Percentiles rank a stretch among this genome's conserved stretches.
Evolutionary conservation across 2,329 filamentous ascomycete genomes (phyloP).

Genomic region (Daldinia eschscholtzii): DNA sequence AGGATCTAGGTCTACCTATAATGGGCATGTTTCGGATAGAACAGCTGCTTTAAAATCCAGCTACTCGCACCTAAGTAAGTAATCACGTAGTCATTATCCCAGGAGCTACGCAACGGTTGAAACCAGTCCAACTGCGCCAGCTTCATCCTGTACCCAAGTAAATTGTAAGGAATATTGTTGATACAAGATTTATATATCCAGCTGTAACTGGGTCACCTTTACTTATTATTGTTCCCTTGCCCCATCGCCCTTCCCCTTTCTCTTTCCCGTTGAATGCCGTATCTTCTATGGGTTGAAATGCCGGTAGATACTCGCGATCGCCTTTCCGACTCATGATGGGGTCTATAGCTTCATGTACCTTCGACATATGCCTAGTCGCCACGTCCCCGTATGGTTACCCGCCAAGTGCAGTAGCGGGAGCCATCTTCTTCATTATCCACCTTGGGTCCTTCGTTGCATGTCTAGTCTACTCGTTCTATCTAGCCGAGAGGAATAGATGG

Average conservation of each 20-base stretch:
- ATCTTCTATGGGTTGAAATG: constrained; percentile 20
- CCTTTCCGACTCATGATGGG: constrained; percentile 26
- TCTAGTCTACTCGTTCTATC: constrained; percentile 36
- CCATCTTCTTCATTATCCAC: constrained; percentile 45
- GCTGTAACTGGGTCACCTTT: constrained; percentile 12
- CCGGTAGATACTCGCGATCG: constrained; percentile 11
- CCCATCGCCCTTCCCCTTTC: constrained; percentile 7
- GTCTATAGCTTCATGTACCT: constrained; percentile 43
- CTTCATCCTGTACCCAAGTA: constrained; percentile 18
- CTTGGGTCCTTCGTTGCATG: constrained; percentile 40
- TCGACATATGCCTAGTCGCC: constrained; percentile 42
- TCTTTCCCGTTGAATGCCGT: constrained; percentile 22
- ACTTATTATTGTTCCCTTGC: constrained; percentile 14
- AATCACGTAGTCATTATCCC: constrained; percentile 11
- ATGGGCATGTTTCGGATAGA: constrained; percentile 39
- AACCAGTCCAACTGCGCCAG: constrained; percentile 17
- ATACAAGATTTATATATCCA: constrained; percentile 11
- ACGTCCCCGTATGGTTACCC: constrained; percentile 47
- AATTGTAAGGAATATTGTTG: constrained; percentile 11
- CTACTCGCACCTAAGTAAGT: constrained; percentile 10
- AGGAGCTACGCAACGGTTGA: constrained; percentile 9
- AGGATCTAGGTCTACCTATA: constrained; percentile 23
- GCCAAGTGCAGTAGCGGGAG: constrained; percentile 40
- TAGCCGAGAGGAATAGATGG: constrained; percentile 36
- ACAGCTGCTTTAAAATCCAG: constrained; percentile 13